Evolutionary conservation across 1,284 basidiomycete species (phyloP).

Genomic region (Earliella scabrosa): DNA sequence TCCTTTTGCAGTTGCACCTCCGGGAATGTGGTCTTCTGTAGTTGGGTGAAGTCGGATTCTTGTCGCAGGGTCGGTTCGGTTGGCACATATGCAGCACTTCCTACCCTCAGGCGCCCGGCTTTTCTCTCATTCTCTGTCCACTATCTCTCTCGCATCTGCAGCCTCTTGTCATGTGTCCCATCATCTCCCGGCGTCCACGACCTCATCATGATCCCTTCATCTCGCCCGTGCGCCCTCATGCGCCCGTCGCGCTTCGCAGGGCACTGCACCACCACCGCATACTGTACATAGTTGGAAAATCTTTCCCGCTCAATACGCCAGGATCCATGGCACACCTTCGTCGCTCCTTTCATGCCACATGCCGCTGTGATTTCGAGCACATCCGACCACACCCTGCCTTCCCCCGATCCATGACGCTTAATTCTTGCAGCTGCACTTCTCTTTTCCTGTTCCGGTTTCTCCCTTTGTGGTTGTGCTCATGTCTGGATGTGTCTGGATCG

Average conservation of each 20-base stretch:
- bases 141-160: slow-evolving; percentile 19
- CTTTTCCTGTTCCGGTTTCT: background rate
- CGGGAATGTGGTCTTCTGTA: slow-evolving; percentile 86
- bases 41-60: slow-evolving; percentile 12
- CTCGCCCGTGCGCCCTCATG: slow-evolving; percentile 1
- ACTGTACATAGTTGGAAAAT: slow-evolving; percentile 30
- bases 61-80: slow-evolving; percentile 1
- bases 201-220: slow-evolving; percentile 18
- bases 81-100: slow-evolving; percentile 22
- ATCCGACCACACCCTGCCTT: slow-evolving; percentile 1
- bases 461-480: slow-evolving; percentile 26
- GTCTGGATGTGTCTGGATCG: slow-evolving; percentile 27
- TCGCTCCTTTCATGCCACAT: slow-evolving; percentile 26
- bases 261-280: slow-evolving; percentile 24
- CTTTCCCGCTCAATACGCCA: slow-evolving; percentile 17
- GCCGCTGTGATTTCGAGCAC: slow-evolving; percentile 18
- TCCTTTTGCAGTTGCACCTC: slow-evolving; percentile 81
- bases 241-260: slow-evolving; percentile 11
- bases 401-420: slow-evolving; percentile 18
- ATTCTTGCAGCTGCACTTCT: slow-evolving; percentile 7
- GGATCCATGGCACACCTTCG: slow-evolving; percentile 17
- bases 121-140: slow-evolving; percentile 6
- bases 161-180: slow-evolving; percentile 15
- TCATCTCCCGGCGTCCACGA: slow-evolving; percentile 10
- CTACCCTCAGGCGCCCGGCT: slow-evolving; percentile 2